phyloP scores from a whole-genome alignment of 345 rosid genomes.

The Noccaea bulbosa region DNA sequence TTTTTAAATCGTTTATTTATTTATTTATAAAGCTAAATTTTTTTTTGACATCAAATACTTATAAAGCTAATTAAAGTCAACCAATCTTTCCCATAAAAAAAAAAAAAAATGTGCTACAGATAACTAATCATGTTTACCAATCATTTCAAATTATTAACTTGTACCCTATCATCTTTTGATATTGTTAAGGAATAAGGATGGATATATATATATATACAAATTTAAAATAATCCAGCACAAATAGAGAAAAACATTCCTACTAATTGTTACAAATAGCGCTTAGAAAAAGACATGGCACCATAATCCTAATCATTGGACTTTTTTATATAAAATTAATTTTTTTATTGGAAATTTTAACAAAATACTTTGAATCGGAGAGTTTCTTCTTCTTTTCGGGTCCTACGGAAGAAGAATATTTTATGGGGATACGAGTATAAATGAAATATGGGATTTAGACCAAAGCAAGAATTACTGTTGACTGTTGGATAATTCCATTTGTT shows the following conservation, averaged over 20 bases:
- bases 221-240: neutral
- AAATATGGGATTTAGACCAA: neutral
- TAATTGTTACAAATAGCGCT: conserved; percentile 14
- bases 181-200: no score
- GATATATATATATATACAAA: no score
- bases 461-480: no score
- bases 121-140: neutral
- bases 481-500: no score
- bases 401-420: conserved; percentile 17
- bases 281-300: conserved; percentile 31
- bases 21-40: neutral
- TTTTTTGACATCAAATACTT: no score
- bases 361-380: neutral
- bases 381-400: neutral
- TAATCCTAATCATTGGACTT: conserved; percentile 4
- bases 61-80: conserved; percentile 7
- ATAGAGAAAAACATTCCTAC: neutral
- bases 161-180: neutral
- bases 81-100: neutral
- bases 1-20: neutral
- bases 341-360: neutral
- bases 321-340: neutral
- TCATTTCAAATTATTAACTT: neutral
- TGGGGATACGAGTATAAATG: conserved; percentile 1
- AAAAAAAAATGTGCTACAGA: neutral